Conservation (phyloP, 2,329 filamentous ascomycete species). For the Xylaria sp. region DNA sequence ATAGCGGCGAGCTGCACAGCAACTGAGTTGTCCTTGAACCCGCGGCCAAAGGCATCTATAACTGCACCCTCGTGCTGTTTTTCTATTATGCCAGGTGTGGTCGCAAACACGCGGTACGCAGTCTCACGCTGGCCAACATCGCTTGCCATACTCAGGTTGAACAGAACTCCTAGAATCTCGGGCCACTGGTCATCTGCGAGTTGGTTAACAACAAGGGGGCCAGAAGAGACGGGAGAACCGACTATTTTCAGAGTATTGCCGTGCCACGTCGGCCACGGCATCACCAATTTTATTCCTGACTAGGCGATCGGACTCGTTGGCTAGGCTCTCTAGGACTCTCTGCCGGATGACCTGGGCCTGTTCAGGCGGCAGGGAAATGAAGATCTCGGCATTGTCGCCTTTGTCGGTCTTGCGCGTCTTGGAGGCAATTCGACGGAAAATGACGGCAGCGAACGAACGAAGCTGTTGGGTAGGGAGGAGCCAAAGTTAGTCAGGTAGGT, state of each 20-base stretch:
- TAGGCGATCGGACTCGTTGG: slow-evolving; percentile 75
- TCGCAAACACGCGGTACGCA: slow-evolving; percentile 94
- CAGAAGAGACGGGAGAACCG: slow-evolving; percentile 51
- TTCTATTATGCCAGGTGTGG: slow-evolving; percentile 94
- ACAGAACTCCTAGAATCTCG: slow-evolving; percentile 85
- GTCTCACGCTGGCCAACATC: slow-evolving; percentile 89
- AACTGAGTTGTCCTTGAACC: slow-evolving; percentile 89
- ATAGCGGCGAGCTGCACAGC: slow-evolving; percentile 90
- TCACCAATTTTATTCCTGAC: slow-evolving; percentile 97
- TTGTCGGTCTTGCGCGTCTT: slow-evolving; percentile 83
- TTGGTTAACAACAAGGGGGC: slow-evolving; percentile 37
- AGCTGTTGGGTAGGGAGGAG: slow-evolving; percentile 63
- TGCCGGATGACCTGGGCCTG: slow-evolving; percentile 82
- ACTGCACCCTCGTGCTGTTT: slow-evolving; percentile 95
- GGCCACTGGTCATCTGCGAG: slow-evolving; percentile 82
- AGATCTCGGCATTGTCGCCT: slow-evolving; percentile 82
- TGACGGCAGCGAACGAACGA: slow-evolving; percentile 89
- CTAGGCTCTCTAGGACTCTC: slow-evolving; percentile 83
- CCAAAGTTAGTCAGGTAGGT: slow-evolving; percentile 10
- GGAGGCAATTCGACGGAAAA: slow-evolving; percentile 92
- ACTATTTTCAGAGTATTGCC: slow-evolving; percentile 95
- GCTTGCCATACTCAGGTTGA: slow-evolving; percentile 87
- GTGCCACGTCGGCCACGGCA: slow-evolving; percentile 93
- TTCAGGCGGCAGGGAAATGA: slow-evolving; percentile 79
- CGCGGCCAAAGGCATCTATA: slow-evolving; percentile 85